Evolutionary conservation across 164 flowering plant species (phyloP), one percentile per base, ranked within the genome.

Genomic region (Vitis rupestris): DNA sequence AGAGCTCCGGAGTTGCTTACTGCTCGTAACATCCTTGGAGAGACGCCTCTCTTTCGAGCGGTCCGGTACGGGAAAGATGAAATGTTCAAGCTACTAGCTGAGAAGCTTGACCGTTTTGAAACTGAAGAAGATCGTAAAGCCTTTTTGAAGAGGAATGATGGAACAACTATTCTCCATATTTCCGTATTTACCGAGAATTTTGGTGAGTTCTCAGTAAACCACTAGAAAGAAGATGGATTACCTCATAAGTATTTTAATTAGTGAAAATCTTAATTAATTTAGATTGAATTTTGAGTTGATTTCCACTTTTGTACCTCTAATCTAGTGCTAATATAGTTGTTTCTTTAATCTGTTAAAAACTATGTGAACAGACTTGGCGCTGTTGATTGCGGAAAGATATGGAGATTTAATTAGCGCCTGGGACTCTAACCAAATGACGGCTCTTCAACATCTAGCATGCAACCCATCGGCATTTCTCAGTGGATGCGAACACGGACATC

Each of bases 371-470:
- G 44, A 37, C 44, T 37, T 37, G 44, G 44, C 44, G 44, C 5
- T 37, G 44, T 37, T 37, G 6, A 69, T 69, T 15, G 71, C 65
- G 2, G 12, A 50, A 1, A 31, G 51, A 15, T 69, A 50, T 0
- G 31, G 30, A 31, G 10, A 29, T 12, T 50, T 69, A 31, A 50
- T 69, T 31, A 9, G 55, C 30, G 16, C 30, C 19, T 0, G 29
- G 15, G 63, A 69, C 54, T 1, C 1, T 0, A n/a, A 59, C 6
- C 58, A 58, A 7, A 49, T 69, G 71, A 69, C 64, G 9, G 56
- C 19, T n/a, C 64, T 69, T 60, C 71, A 69, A 50, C 49, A 60
- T 59, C 57, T 69, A 3, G 9, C 65, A 8, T 48, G 58, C n/a
- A 60, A 69, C n/a, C 47, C 71, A 14, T 61, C 55, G 31, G 59